phyloP scores from a whole-genome alignment of 805 yeast species.

The Nakazawaea peltata region DNA sequence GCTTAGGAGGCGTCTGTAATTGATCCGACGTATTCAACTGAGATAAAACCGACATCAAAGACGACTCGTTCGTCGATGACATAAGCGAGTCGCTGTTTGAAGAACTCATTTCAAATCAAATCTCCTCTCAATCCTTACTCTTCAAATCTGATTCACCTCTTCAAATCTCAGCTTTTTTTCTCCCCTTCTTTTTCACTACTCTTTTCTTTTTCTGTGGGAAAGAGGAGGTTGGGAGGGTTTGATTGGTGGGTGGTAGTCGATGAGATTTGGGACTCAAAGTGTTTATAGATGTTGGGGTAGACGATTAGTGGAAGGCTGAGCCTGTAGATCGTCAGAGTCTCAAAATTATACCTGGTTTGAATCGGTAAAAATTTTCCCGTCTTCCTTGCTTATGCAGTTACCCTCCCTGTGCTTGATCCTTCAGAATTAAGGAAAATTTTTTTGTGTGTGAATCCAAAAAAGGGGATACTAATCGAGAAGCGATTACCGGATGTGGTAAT shows the following conservation, averaged over 20 bases:
- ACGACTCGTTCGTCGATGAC: slow-evolving; percentile 6
- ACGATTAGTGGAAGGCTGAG: background rate
- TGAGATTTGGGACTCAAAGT: background rate
- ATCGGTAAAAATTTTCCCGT: too few relatives aligned
- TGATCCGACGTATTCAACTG: slow-evolving; percentile 6
- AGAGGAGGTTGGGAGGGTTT: background rate
- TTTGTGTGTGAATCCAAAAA: too few relatives aligned
- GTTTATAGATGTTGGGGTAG: background rate
- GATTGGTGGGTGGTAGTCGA: background rate
- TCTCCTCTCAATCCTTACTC: background rate
- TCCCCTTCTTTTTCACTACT: background rate
- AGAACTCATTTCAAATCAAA: slow-evolving; percentile 4
- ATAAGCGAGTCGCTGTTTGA: slow-evolving; percentile 8
- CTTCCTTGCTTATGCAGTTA: too few relatives aligned
- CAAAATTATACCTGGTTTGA: too few relatives aligned
- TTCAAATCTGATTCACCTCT: too few relatives aligned
- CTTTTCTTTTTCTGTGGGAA: background rate
- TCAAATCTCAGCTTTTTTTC: background rate
- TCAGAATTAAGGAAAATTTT: too few relatives aligned
- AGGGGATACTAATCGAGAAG: too few relatives aligned
- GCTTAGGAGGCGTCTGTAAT: slow-evolving; percentile 8
- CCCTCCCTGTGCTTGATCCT: too few relatives aligned
- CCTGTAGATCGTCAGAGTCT: too few relatives aligned
- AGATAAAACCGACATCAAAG: slow-evolving; percentile 1
- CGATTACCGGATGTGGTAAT: too few relatives aligned